Percentiles rank a stretch among this genome's conserved stretches.
phyloP scores from a whole-genome alignment of 805 yeast species.

The Pachysolen tannophilus region DNA sequence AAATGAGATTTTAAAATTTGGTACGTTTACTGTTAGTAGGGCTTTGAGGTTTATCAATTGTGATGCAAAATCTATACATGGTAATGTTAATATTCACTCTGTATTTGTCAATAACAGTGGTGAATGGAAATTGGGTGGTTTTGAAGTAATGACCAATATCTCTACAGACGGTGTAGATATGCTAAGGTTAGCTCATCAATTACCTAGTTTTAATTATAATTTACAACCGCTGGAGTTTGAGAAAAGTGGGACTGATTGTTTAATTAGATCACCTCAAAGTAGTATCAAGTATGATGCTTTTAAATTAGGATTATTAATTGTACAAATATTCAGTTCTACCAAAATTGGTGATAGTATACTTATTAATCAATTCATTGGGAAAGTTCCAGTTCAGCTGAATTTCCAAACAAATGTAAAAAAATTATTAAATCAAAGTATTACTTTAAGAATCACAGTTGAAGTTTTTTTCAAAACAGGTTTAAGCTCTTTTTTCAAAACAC shows the following conservation, averaged over 20 bases:
- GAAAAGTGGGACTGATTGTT: conserved; percentile 34
- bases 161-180: conserved; percentile 27
- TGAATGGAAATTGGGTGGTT: conserved; percentile 80
- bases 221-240: conserved; percentile 45
- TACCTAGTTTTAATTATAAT: conserved; percentile 15
- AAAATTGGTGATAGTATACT: conserved; percentile 8
- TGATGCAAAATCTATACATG: conserved; percentile 55
- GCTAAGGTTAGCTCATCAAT: conserved; percentile 17
- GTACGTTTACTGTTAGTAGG: conserved; percentile 45
- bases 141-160: conserved; percentile 55
- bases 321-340: conserved; percentile 29
- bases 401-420: conserved; percentile 23
- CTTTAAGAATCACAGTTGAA: conserved; percentile 30
- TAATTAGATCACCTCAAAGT: conserved; percentile 15
- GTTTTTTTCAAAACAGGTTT: conserved; percentile 25
- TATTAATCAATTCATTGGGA: conserved; percentile 8
- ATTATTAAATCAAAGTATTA: conserved; percentile 27
- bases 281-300: conserved; percentile 55
- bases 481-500: conserved; percentile 30
- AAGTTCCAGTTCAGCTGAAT: conserved; percentile 8
- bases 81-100: conserved; percentile 47
- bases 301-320: conserved; percentile 50
- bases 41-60: conserved; percentile 51
- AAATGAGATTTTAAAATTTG: conserved; percentile 35
- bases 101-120: conserved; percentile 63